These are phyloP conservation scores for Raffaelea deltoideospora DNA, from an alignment of 2,329 filamentous ascomycete genomes.

Conservation along the genomic window DNA sequence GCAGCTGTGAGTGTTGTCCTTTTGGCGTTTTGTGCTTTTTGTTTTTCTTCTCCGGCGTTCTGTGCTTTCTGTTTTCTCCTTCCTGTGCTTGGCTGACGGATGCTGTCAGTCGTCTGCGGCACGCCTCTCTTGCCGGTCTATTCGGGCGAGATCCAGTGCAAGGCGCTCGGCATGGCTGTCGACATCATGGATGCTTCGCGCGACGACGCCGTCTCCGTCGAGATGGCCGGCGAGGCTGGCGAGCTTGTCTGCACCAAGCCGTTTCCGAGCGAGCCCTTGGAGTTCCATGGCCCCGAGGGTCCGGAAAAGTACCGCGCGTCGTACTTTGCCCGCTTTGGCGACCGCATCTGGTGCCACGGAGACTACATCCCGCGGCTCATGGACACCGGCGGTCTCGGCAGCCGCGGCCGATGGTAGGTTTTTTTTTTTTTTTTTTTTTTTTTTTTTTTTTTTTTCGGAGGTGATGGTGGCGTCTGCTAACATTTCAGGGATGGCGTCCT, in stretches of 20 bases:
- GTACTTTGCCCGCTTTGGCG: conserved; percentile 27
- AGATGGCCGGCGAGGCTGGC: conserved; percentile 20
- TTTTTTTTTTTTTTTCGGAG: not conserved
- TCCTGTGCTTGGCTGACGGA: not conserved
- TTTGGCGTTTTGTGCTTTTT: no score
- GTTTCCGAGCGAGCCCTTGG: conserved; percentile 29
- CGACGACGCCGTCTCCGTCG: conserved; percentile 16
- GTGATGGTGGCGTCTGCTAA: no score
- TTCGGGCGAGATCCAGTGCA: conserved; percentile 28
- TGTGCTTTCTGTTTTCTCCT: not conserved
- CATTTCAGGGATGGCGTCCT: conserved; percentile 24
- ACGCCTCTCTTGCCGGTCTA: conserved; percentile 14
- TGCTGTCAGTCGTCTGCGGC: conserved; percentile 2
- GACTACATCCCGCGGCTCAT: conserved; percentile 28
- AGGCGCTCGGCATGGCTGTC: conserved; percentile 28
- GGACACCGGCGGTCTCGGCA: conserved; percentile 21
- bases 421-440: not conserved
- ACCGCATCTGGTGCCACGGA: conserved; percentile 27
- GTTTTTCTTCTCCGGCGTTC: no score
- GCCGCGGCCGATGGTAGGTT: conserved; percentile 24
- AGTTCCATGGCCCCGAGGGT: conserved; percentile 26
- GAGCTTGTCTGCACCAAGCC: conserved; percentile 28
- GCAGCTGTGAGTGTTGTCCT: conserved; percentile 21
- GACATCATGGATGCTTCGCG: conserved; percentile 24
- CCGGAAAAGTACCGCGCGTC: conserved; percentile 23